A percentile compares a stretch with the other conserved stretches of the same genome.
Evolutionary conservation across 306 rosid genomes (phyloP).

Genomic region (Cicer yamashitae): DNA sequence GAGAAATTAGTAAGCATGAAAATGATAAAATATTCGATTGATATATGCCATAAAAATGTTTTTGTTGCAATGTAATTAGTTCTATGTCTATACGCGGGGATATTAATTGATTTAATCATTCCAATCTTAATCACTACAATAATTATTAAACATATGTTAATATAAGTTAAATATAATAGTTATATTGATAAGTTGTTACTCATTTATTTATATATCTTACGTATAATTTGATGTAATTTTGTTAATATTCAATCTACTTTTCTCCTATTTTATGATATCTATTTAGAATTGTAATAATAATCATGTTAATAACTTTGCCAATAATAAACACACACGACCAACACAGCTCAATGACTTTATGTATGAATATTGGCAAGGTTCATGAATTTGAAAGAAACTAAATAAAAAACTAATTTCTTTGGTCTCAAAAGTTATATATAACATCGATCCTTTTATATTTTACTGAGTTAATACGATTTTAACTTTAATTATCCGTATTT

Average conservation of each 20-base stretch:
- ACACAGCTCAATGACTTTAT: background rate
- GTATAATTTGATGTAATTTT: too few species aligned
- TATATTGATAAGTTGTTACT: too few species aligned
- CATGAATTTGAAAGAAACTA: slow-evolving; percentile 1
- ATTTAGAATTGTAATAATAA: too few species aligned
- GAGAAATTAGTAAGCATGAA: slow-evolving; percentile 44
- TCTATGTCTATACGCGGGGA: background rate
- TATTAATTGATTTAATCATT: slow-evolving; percentile 8
- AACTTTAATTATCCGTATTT: too few species aligned
- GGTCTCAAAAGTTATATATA: background rate
- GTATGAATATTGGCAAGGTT: slow-evolving; percentile 1
- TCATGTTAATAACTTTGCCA: too few species aligned
- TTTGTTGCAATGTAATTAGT: slow-evolving; percentile 28
- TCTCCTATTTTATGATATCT: too few species aligned
- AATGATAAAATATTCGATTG: slow-evolving; percentile 29
- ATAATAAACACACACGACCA: too few species aligned
- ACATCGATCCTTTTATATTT: background rate
- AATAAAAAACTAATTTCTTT: background rate
- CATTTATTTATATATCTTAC: too few species aligned
- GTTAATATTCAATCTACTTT: too few species aligned
- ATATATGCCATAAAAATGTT: slow-evolving; percentile 35
- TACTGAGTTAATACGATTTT: background rate
- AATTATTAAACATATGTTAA: too few species aligned
- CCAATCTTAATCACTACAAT: background rate
- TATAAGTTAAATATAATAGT: too few species aligned